Evolutionary conservation across 768 basidiomycete genomes (phyloP).

Genomic region (Megacollybia marginata): DNA sequence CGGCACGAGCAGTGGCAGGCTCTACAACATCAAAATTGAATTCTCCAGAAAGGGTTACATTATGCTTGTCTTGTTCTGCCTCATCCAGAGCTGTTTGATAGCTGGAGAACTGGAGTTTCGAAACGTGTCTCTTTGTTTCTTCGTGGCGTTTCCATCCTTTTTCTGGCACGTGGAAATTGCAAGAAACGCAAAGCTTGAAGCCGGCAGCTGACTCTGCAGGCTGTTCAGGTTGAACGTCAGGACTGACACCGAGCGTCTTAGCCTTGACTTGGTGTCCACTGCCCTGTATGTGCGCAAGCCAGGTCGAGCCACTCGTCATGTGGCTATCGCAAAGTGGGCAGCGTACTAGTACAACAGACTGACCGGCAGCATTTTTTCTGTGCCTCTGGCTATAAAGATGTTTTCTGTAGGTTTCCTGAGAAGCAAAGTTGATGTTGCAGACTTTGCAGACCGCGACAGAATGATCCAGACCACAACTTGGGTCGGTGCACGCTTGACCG

Average conservation of each 20-base stretch:
- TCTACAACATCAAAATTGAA: conserved; percentile 44
- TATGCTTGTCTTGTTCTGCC: conserved; percentile 40
- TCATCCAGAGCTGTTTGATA: conserved; percentile 31
- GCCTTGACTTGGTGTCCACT: conserved; percentile 13
- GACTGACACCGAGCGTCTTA: conserved; percentile 7
- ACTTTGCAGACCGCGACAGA: no score
- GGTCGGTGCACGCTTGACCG: no score
- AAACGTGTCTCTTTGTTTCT: conserved; percentile 28
- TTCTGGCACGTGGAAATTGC: conserved; percentile 17
- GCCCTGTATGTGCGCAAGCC: conserved; percentile 18
- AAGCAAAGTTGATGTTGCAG: no score
- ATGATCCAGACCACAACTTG: no score
- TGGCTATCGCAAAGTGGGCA: conserved; percentile 27
- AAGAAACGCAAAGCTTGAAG: conserved; percentile 20
- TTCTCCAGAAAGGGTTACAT: conserved; percentile 33
- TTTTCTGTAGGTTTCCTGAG: no score
- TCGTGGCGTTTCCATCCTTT: conserved; percentile 3
- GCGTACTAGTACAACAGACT: no score
- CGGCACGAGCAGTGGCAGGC: conserved; percentile 8
- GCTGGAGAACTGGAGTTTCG: conserved; percentile 20
- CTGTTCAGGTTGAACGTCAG: conserved; percentile 23
- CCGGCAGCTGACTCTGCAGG: conserved; percentile 11
- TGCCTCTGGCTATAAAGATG: no score
- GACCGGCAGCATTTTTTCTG: no score
- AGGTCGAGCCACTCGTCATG: conserved; percentile 11